Percentiles rank a stretch among this genome's conserved stretches.
Conservation (phyloP, 768 basidiomycete genomes). For the Pluteus cervinus region DNA sequence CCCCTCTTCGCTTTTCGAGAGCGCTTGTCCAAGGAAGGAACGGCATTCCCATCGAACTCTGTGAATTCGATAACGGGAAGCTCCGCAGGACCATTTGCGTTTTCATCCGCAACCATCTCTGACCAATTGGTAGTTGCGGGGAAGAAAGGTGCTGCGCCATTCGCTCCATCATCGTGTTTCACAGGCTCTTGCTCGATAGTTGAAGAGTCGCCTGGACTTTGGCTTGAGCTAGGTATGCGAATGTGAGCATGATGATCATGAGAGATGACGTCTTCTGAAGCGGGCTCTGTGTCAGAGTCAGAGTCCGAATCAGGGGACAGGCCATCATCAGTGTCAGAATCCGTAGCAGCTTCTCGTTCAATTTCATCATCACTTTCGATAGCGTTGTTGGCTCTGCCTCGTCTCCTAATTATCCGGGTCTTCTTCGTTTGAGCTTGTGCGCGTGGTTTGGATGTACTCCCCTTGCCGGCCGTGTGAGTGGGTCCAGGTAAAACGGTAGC, state of each 20-base stretch:
- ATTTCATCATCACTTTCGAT: slow-evolving; percentile 77
- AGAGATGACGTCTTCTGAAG: slow-evolving; percentile 53
- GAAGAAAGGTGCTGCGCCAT: slow-evolving; percentile 46
- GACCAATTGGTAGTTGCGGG: slow-evolving; percentile 61
- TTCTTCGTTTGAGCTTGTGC: slow-evolving; percentile 29
- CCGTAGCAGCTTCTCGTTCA: slow-evolving; percentile 62
- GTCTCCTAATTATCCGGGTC: slow-evolving; percentile 46
- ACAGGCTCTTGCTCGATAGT: slow-evolving; percentile 21
- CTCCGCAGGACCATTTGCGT: slow-evolving; percentile 52
- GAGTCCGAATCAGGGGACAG: slow-evolving; percentile 56
- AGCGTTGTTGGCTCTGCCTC: slow-evolving; percentile 53
- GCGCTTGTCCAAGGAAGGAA: slow-evolving; percentile 32
- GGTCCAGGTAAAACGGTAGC: slow-evolving; percentile 30
- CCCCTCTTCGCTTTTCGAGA: slow-evolving; percentile 24
- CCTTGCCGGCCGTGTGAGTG: slow-evolving; percentile 23
- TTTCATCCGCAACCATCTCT: slow-evolving; percentile 79
- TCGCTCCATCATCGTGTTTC: slow-evolving; percentile 23
- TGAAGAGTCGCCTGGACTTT: slow-evolving; percentile 49
- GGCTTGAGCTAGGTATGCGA: slow-evolving; percentile 64
- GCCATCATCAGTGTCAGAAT: slow-evolving; percentile 65
- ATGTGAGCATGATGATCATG: slow-evolving; percentile 45
- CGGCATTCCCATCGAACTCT: slow-evolving; percentile 44
- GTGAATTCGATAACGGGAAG: slow-evolving; percentile 81
- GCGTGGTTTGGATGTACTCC: slow-evolving; percentile 26
- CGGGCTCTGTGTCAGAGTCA: slow-evolving; percentile 69